Base-by-base conservation (phyloP, 2,329 filamentous ascomycete genomes). In the Penicillium verrucosum region DNA sequence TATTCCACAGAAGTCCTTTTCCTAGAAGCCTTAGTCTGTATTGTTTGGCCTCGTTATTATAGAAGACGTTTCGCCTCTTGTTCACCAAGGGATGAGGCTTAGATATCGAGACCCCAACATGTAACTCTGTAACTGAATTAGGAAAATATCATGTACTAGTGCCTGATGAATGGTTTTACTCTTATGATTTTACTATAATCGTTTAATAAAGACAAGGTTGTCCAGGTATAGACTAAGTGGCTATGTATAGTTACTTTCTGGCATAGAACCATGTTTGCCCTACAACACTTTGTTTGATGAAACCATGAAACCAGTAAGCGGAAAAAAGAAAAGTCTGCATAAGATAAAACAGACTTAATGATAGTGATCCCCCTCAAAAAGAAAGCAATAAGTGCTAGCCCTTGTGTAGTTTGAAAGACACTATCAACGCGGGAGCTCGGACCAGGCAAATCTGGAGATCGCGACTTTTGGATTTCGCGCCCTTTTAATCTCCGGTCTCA, bases 361-460 rank as follows among this genome's bases (percentile, higher is more conserved):
- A 23, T 11, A 23, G 3, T 25, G 5, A 4, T 11, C 9, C 7
- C 43, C 12, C 43, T 3, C 9, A 3, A 23, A 34, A 34, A 46
- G 5, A 25, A n/a, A 46, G 6, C 3, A 34, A 46, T 34, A 34
- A 36, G 30, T 46, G 30, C 21, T 16, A 29, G 25, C n/a, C 12
- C 23, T 46, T 46, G 23, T 41, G 36, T 47, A 56, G 27, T 21
- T 48, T 27, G 41, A 56, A 52, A 38, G 43, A 29, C 52, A 21
- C 52, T 51, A 41, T 46, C 45, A 51, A 46, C 56, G 51, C 53
- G 54, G 62, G 66, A 74, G 72, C 72, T 73, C 71, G 71, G 72
- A 66, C 70, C 71, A 70, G 32, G 54, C 60, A 45, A 65, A 65
- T 62, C 64, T 67, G 69, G 66, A 70, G 70, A 72, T 73, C 72